Evolutionary conservation across 768 basidiomycete species (phyloP).

Genomic region (Boletus rufocinnamomeus): DNA sequence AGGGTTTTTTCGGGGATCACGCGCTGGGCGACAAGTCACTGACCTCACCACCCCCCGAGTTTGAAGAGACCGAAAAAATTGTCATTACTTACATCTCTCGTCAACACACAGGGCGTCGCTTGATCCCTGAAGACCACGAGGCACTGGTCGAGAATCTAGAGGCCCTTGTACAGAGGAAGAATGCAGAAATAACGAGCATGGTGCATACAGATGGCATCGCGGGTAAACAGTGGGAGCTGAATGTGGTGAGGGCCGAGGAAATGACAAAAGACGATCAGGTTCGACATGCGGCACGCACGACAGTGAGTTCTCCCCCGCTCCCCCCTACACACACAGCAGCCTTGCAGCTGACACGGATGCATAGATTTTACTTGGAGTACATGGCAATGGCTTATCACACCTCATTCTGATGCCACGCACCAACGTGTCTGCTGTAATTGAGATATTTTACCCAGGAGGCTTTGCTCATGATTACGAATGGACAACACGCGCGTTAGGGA

Average conservation of each 20-base stretch:
- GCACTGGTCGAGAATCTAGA: slow-evolving; percentile 52
- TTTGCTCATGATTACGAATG: slow-evolving; percentile 89
- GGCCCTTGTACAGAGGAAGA: slow-evolving; percentile 47
- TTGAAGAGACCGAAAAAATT: slow-evolving; percentile 49
- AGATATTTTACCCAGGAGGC: slow-evolving; percentile 79
- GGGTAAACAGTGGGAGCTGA: slow-evolving; percentile 55
- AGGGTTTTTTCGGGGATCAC: slow-evolving; percentile 29
- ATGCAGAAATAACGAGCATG: slow-evolving; percentile 18
- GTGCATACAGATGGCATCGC: not conserved
- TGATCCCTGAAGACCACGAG: slow-evolving; percentile 57
- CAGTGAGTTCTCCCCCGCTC: slow-evolving; percentile 45
- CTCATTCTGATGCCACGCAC: slow-evolving; percentile 83
- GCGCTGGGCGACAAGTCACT: not conserved
- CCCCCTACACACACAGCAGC: not conserved
- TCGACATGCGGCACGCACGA: slow-evolving; percentile 61
- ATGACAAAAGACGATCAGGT: slow-evolving; percentile 79
- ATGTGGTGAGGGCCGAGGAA: slow-evolving; percentile 61
- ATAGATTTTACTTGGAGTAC: slow-evolving; percentile 70
- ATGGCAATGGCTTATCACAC: slow-evolving; percentile 83
- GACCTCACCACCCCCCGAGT: slow-evolving; percentile 13
- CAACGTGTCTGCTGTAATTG: slow-evolving; percentile 76
- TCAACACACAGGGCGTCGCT: slow-evolving; percentile 53
- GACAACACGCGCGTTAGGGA: slow-evolving; percentile 72
- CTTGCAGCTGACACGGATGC: slow-evolving; percentile 3
- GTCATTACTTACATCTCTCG: slow-evolving; percentile 76